Evolutionary conservation across 805 yeast genomes (phyloP), one percentile per base, ranked within the genome.

Genomic region (Teunomyces barrocoloradensis): DNA sequence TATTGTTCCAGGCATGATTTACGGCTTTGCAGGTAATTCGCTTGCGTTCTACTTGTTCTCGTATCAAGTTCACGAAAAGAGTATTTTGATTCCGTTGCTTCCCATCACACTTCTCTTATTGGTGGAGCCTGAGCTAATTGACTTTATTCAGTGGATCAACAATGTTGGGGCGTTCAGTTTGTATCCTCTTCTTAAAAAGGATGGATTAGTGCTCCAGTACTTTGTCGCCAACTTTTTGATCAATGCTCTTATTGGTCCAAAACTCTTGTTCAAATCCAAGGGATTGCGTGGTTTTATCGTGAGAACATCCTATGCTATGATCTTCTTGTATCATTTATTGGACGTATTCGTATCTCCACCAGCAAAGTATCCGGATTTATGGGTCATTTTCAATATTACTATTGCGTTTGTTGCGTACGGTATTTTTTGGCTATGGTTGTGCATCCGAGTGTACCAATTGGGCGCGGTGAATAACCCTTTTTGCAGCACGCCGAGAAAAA

Each of bases 1-100:
- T 7, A 47, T 52, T 11, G 55, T 58, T 5, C 59, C 64, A 4
- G 58, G 56, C 6, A 29, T 71, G 27, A 56, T 72, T 0, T 89
- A 90, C 81, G 89, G 91, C 1, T 77, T 94, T 44, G 81, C 90
- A 1, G 83, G 89, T 0, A 82, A 92, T 48, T 82, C 99, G 0
- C 78, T 94, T 83, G 85, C 95, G 0, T 94, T 94, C 61, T 94
- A 77, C 64, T 72, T 94, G 45, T 94, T 94, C 63, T 85, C 96
- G 28, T 94, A 89, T 73, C 98, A 92, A 64, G 98, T 94, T 4
- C 99, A 94, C 63, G 98, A 94, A 67, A 94, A 94, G 68, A 80
- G 94, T 0, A 91, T 94, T 12, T 69, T 94, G 49, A 78, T 94
- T 2, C 98, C 99, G 0, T 74, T 94, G 53, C 62, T 94, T 56